Evolutionary conservation across 768 basidiomycete genomes (phyloP).

Genomic region (Lactifluus echinatus): DNA sequence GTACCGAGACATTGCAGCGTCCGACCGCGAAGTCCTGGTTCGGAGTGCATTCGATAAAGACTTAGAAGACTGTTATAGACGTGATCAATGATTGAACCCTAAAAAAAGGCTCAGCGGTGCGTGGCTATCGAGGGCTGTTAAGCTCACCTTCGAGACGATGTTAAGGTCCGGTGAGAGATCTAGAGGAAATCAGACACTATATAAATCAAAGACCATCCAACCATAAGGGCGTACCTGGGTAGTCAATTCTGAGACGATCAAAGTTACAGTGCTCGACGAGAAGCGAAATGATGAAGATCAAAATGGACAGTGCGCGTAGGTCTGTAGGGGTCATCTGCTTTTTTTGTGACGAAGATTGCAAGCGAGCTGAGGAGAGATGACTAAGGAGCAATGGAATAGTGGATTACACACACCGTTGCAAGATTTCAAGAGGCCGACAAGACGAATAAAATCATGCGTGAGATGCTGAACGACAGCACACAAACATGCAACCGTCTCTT

Average conservation of each 20-base stretch:
- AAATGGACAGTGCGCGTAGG: conserved; percentile 47
- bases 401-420: conserved; percentile 55
- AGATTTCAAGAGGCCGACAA: conserved; percentile 75
- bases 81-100: conserved; percentile 75
- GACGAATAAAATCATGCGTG: conserved; percentile 74
- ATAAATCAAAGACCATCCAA: not conserved
- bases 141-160: conserved; percentile 13
- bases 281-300: conserved; percentile 78
- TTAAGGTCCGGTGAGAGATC: conserved; percentile 20
- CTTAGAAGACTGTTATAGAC: conserved; percentile 66
- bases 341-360: conserved; percentile 48
- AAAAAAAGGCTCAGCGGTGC: not conserved
- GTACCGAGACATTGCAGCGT: conserved; percentile 80
- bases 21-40: conserved; percentile 53
- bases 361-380: conserved; percentile 38
- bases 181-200: not conserved
- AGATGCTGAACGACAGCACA: conserved; percentile 77
- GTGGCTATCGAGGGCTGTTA: not conserved
- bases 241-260: conserved; percentile 59
- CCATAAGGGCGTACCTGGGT: conserved; percentile 39
- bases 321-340: conserved; percentile 42
- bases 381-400: not conserved
- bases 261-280: conserved; percentile 88
- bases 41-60: conserved; percentile 60
- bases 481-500: conserved; percentile 90